A percentile compares a stretch with the other conserved stretches of the same genome.
Conservation (phyloP, 2,329 filamentous ascomycete genomes). For the Trichothecium sympodiale region DNA sequence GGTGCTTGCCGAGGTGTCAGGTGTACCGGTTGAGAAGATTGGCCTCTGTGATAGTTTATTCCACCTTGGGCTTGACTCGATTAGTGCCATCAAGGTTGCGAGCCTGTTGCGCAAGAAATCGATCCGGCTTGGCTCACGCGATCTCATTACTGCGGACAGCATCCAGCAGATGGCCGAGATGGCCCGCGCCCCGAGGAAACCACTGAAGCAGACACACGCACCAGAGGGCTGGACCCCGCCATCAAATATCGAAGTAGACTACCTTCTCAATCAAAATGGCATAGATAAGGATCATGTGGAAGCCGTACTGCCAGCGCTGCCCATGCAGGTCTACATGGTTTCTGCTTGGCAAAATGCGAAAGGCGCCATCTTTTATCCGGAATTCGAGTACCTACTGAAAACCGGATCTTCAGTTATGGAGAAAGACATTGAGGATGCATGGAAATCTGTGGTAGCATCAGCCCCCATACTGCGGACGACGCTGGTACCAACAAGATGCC, state of each 20-base stretch:
- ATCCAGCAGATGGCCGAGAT: conserved; percentile 50
- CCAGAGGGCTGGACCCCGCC: conserved; percentile 18
- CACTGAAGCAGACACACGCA: background rate
- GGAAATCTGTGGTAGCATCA: conserved; percentile 44
- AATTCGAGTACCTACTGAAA: conserved; percentile 46
- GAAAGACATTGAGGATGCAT: conserved; percentile 41
- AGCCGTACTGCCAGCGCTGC: conserved; percentile 53
- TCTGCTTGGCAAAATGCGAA: conserved; percentile 59
- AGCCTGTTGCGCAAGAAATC: conserved; percentile 55
- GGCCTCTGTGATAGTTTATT: conserved; percentile 56
- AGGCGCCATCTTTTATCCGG: conserved; percentile 61
- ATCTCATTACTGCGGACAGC: conserved; percentile 57
- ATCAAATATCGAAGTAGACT: conserved; percentile 21
- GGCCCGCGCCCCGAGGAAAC: background rate
- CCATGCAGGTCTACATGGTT: conserved; percentile 75
- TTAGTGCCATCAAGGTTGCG: conserved; percentile 77
- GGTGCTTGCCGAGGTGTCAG: conserved; percentile 47
- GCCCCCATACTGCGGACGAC: conserved; percentile 58
- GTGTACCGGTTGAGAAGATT: conserved; percentile 46
- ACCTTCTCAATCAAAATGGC: conserved; percentile 25
- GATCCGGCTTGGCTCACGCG: conserved; percentile 55
- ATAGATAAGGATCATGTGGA: conserved; percentile 38
- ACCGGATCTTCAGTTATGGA: conserved; percentile 19
- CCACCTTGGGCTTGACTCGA: conserved; percentile 81
- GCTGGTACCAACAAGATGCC: conserved; percentile 42